Percentiles rank a stretch among this genome's conserved stretches.
These are phyloP conservation scores for Phaeosphaeria sp. DNA, from an alignment of 2,329 filamentous ascomycete genomes.

Conservation along the genomic window DNA sequence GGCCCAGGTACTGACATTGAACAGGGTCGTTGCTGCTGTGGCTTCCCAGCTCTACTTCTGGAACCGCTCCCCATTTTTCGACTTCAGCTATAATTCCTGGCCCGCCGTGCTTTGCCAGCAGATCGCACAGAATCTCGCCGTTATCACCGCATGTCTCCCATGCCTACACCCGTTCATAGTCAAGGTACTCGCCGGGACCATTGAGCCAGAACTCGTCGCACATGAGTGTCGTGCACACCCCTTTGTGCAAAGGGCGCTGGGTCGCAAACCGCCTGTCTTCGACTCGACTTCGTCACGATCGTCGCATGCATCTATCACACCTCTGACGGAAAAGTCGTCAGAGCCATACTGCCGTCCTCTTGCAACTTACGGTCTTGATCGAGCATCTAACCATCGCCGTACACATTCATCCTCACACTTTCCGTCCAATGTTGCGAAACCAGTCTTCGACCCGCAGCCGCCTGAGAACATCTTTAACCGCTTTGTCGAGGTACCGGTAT, in stretches of 20 bases:
- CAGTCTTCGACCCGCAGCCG: conserved; percentile 12
- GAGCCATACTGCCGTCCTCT: conserved; percentile 34
- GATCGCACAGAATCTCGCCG: conserved; percentile 36
- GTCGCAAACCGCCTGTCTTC: conserved; percentile 3
- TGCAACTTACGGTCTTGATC: conserved; percentile 37
- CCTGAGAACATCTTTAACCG: conserved; percentile 36
- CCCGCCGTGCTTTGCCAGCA: conserved; percentile 29
- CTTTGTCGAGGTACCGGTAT: conserved; percentile 23
- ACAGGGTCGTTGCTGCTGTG: conserved; percentile 32
- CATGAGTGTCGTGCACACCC: conserved; percentile 4
- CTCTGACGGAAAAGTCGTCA: conserved; percentile 1
- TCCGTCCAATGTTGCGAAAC: conserved; percentile 22
- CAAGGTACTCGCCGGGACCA: conserved; percentile 21
- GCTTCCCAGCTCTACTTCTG: conserved; percentile 29
- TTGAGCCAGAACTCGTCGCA: conserved; percentile 17
- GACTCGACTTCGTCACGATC: conserved; percentile 13
- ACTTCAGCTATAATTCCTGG: conserved; percentile 29
- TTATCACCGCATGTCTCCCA: conserved; percentile 38
- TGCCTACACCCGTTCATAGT: conserved; percentile 34
- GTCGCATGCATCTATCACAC: conserved; percentile 2
- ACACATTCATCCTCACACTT: conserved; percentile 27
- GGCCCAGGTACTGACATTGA: conserved; percentile 5
- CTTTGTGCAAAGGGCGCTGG: conserved; percentile 8
- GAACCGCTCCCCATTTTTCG: conserved; percentile 17
- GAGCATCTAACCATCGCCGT: conserved; percentile 24